phyloP scores from a whole-genome alignment of 1,139 yeast genomes.

The Magnusiomyces clavatus region DNA sequence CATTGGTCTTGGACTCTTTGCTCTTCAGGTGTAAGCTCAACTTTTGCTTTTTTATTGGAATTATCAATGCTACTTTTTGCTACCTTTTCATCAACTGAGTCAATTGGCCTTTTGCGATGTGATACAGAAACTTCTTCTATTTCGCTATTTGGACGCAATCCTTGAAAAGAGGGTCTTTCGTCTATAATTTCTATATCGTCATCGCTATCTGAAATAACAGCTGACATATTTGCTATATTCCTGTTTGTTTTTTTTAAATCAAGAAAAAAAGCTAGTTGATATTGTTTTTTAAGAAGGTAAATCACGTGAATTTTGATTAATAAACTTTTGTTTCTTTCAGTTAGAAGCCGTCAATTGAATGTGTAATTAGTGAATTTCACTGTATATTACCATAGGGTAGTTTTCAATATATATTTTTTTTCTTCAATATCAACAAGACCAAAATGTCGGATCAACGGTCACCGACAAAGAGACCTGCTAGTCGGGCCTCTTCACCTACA shows the following conservation, averaged over 20 bases:
- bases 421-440: too few species aligned
- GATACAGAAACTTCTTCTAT: neutral
- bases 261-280: too few species aligned
- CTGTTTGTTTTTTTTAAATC: neutral
- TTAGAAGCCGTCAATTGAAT: too few species aligned
- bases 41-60: too few species aligned
- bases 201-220: neutral
- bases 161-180: neutral
- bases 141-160: neutral
- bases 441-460: too few species aligned
- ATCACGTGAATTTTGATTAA: neutral
- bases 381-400: too few species aligned
- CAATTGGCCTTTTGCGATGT: neutral
- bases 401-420: too few species aligned
- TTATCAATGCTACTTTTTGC: neutral
- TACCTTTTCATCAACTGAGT: neutral
- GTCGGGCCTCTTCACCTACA: too few species aligned
- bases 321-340: neutral
- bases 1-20: too few species aligned
- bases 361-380: too few species aligned
- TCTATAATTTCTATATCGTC: slow-evolving; percentile 2
- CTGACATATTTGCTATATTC: neutral
- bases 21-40: too few species aligned
- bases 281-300: neutral
- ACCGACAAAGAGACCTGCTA: too few species aligned